Base-by-base conservation (phyloP, 2,329 filamentous ascomycete species). In the Lojkania enalia region DNA sequence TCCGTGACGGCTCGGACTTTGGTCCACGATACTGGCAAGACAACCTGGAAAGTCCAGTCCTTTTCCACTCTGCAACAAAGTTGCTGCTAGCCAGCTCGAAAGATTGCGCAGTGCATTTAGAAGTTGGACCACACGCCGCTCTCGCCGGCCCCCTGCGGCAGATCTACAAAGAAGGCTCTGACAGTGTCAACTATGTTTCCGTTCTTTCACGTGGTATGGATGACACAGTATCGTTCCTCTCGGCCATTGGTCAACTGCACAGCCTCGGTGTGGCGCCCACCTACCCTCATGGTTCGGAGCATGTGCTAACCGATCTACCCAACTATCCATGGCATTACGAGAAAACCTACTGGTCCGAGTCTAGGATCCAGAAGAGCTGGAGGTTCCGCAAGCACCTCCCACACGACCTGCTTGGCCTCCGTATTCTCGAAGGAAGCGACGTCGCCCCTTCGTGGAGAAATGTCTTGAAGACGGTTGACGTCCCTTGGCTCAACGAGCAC, bases 91-190 rank as follows among this genome's bases (percentile, higher is more conserved):
- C 6, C 19, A 3, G 6, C 21, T 27, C 21, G 2, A 23, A 39
- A 15, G 5, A 32, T 2, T 21, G 12, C 12, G 20, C 15, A 3
- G 11, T 27, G 5, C 20, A 14, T 25, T 16, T 14, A 5, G 36
- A 23, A n/a, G 30, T 39, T 39, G 33, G 33, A 9, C 71, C 74
- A 2, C 74, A 76, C 46, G 67, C 73, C 0, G 66, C 70, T 2
- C 60, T 77, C 4, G 71, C 69, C 42, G 64, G 66, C 0, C 73
- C 74, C 0, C 63, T 62, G 0, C 55, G 40, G 1, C 62, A 73
- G 39, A 71, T 56, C 1, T 60, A 71, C 23, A 5, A 21, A 25
- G 55, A 62, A 15, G 12, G 21, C 5, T 20, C 25, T 5, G 29
- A 15, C 6, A 16, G 5, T 5, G 5, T 25, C 16, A 16, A 42